phyloP scores from a whole-genome alignment of 306 rosid species.

The Rosa multiflora region DNA sequence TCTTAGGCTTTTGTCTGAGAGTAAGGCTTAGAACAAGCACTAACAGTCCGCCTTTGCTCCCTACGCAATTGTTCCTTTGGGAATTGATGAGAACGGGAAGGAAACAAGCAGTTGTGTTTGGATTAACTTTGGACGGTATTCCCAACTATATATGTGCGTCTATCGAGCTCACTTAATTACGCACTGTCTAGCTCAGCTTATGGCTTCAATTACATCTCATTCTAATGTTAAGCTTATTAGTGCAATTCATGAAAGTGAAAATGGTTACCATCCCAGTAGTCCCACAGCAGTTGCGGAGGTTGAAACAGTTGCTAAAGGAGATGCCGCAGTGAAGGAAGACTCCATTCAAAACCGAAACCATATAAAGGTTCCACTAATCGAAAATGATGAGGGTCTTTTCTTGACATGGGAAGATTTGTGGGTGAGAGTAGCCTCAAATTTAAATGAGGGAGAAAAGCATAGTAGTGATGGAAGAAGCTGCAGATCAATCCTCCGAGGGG shows the following conservation, averaged over 20 bases:
- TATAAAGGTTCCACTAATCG: background rate
- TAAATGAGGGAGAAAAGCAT: background rate
- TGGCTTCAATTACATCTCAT: constrained; percentile 5
- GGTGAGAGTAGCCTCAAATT: constrained; percentile 38
- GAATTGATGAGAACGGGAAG: no score
- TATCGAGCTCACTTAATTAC: no score
- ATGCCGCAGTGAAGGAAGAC: background rate
- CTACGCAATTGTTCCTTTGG: no score
- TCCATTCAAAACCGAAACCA: background rate
- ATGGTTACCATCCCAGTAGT: background rate
- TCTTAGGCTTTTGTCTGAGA: no score
- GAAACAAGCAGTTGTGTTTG: no score
- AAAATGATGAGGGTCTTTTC: constrained; percentile 28
- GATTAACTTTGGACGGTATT: no score
- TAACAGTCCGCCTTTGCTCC: no score
- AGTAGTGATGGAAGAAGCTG: constrained; percentile 22
- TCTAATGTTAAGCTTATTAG: background rate
- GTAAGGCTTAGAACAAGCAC: no score
- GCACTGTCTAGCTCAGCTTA: background rate
- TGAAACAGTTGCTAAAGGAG: background rate
- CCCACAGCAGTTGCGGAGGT: background rate
- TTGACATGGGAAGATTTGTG: constrained; percentile 58
- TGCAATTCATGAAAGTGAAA: background rate
- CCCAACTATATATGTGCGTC: no score
- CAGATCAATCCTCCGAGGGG: constrained; percentile 47